Base-by-base conservation (phyloP, 768 basidiomycete genomes). In the Suillus luteus region DNA sequence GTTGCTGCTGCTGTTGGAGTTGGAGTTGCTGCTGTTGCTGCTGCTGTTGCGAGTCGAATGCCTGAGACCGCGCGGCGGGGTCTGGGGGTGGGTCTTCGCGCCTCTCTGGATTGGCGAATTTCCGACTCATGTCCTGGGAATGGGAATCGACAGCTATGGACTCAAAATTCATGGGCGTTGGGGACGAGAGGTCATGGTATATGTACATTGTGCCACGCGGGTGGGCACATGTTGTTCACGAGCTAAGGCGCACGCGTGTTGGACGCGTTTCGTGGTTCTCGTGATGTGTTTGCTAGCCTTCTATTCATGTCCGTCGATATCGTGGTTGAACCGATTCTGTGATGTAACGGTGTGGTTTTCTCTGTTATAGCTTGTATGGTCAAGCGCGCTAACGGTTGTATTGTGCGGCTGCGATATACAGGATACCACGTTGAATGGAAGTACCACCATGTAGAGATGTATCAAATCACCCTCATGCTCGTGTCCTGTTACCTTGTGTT, bases 271-370 rank as follows among this genome's bases (percentile, higher is more conserved):
- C 5, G 17, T 58, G 57, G 57, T 41, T 58, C 38, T 58, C 15
- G 57, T 58, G 40, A 27, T 27, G 57, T 15, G 19, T 19, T 41
- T 33, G 31, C 11, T 11, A 33, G 52, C 19, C 52, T 41, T 58
- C 57, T 41, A 31, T 58, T 58, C 57, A 58, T 58, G 27, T 58
- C 57, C 57, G 57, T 54, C 52, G 19, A 54, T 15, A 31, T 51
- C 9, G 2, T 51, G 49, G 19, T 35, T 6, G 9, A 40, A 11
- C 10, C 9, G n/a, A 41, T 40, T 15, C 15, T 40, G 15, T 41
- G 55, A 40, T 41, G 37, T 10, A 24, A 15, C 11, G 8, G 9
- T 11, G 14, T 24, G 12, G 10, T 17, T 40, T 40, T 57, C 55
- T 17, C 10, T 41, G 40, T 1, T 58, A 41, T 38, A 27, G 22